Evolutionary conservation across 176 grass and related monocot species (phyloP), one percentile per base, ranked within the genome.

Genomic region (Triticum dicoccoides): DNA sequence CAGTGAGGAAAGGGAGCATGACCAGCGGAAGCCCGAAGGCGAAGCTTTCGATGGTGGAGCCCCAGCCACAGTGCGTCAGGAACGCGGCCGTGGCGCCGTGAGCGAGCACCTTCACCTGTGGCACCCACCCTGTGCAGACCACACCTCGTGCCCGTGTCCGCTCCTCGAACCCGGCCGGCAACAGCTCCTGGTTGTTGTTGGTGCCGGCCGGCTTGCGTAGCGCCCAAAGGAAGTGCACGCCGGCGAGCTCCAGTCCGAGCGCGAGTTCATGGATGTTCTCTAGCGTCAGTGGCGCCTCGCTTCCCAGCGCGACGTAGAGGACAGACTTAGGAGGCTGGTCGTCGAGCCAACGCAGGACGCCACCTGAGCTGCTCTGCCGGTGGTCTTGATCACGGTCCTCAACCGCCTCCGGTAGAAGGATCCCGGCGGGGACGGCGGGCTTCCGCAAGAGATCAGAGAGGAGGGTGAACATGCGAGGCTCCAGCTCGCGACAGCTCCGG

Each of bases 261-360:
- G 92, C 90, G 42, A 45, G 42, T 12, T 45, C 42, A 45, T 45
- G 3, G 42, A 45, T 45, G 42, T 45, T 45, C 42, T 87, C 29
- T 0, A 14, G 67, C 4, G 80, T 92, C 29, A 94, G 45, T 5
- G 77, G 76, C 1, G 83, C 86, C 80, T 94, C 95, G 20, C 86
- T 94, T 2, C 95, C 95, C 1, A 94, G 81, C 10, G 95, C 88
- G 3, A 94, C 65, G 25, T 91, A 94, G 27, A 97, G 35, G 6
- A 92, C 95, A 0, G 90, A 91, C 42, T 86, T 63, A 0, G 84
- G 13, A 0, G 73, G 24, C 44, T 92, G 92, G 1, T n/a, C 33
- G 51, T 87, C 83, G 1, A 97, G 51, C 90, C 90, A 94, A 5
- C 20, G 34, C 11, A 91, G 64, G 6, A 41, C 38, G 10, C 49